Evolutionary conservation across 768 basidiomycete species (phyloP).

Genomic region (Podaxis sp.): DNA sequence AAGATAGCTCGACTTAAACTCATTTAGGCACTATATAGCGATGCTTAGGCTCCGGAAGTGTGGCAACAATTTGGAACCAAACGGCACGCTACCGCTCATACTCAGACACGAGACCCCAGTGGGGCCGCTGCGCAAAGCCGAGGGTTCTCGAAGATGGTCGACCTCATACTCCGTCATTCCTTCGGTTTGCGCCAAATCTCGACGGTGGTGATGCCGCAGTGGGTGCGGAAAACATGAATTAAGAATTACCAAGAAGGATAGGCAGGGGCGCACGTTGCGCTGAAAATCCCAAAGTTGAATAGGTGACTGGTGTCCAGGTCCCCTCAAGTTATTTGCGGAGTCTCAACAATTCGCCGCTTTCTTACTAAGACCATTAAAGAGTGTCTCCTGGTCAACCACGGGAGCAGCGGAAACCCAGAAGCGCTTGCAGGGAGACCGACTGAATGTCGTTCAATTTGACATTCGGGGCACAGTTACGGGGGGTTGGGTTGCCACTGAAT

Average conservation of each 20-base stretch:
- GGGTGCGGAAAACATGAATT: neutral
- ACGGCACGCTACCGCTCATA: neutral
- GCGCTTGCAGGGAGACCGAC: neutral
- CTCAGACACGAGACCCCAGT: neutral
- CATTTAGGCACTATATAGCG: neutral
- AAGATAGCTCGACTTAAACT: neutral
- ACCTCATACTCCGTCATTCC: neutral
- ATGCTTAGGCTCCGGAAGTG: neutral
- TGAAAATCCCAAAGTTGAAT: neutral
- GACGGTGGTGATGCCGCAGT: neutral
- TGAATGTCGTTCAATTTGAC: neutral
- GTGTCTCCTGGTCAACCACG: neutral
- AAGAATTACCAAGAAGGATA: neutral
- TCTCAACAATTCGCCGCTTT: neutral
- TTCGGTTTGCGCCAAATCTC: neutral
- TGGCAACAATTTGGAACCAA: neutral
- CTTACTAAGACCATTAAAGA: neutral
- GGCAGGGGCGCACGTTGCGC: neutral
- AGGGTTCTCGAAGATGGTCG: neutral
- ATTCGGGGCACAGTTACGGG: neutral
- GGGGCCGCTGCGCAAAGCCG: neutral
- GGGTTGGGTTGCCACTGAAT: neutral
- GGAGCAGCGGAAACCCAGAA: neutral
- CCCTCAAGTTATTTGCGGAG: constrained; percentile 1
- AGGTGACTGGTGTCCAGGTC: constrained; percentile 1